A percentile compares a stretch with the other conserved stretches of the same genome.
These are phyloP conservation scores for Trichoderma guizhouense DNA, from an alignment of 2,329 filamentous ascomycete genomes.

Conservation along the genomic window DNA sequence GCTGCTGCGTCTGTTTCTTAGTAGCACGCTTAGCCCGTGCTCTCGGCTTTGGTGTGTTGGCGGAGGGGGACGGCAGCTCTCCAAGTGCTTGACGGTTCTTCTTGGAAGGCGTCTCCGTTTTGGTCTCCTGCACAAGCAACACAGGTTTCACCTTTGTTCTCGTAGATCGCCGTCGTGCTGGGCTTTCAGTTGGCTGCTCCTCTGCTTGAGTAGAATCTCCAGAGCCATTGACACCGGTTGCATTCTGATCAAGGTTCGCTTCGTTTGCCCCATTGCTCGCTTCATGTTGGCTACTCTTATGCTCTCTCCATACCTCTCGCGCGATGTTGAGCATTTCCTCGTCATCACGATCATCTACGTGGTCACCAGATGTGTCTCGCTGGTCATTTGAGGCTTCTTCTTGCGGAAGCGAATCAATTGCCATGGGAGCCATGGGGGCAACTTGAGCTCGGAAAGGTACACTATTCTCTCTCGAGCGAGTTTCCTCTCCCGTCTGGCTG, in stretches of 20 bases:
- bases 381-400: slow-evolving; percentile 13
- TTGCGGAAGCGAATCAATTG: slow-evolving; percentile 12
- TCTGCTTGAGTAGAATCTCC: slow-evolving; percentile 10
- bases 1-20: slow-evolving; percentile 21
- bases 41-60: slow-evolving; percentile 31
- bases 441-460: slow-evolving; percentile 18
- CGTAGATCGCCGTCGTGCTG: slow-evolving; percentile 33
- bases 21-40: slow-evolving; percentile 29
- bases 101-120: slow-evolving; percentile 21
- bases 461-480: slow-evolving; percentile 29
- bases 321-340: slow-evolving; percentile 27
- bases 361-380: background rate
- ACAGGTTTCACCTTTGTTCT: slow-evolving; percentile 47
- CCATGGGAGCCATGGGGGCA: slow-evolving; percentile 21
- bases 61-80: slow-evolving; percentile 34
- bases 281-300: slow-evolving; percentile 29
- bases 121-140: slow-evolving; percentile 36
- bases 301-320: slow-evolving; percentile 35
- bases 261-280: slow-evolving; percentile 17
- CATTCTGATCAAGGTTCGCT: background rate
- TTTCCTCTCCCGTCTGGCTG: slow-evolving; percentile 28
- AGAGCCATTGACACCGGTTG: background rate
- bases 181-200: slow-evolving; percentile 11
- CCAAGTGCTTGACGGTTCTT: slow-evolving; percentile 20
- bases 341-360: slow-evolving; percentile 25